These are phyloP conservation scores for Plasmodium vinckei DNA, from an alignment of 169 alveolate species.

Conservation along the genomic window DNA sequence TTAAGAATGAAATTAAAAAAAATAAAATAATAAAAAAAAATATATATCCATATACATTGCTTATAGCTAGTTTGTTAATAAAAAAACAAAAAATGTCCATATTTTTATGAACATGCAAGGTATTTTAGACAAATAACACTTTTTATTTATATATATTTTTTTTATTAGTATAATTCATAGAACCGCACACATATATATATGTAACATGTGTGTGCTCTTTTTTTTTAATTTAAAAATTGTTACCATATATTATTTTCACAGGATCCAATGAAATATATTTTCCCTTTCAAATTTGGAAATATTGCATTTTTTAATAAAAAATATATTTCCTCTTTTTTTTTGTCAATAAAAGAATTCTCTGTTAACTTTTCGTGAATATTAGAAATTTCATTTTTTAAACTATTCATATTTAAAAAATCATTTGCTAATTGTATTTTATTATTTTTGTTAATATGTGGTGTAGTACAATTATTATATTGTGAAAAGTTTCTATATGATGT, in stretches of 20 bases:
- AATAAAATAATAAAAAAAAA: background rate
- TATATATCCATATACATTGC: background rate
- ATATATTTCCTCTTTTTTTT: constrained; percentile 68
- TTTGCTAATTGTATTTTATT: constrained; percentile 26
- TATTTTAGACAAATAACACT: background rate
- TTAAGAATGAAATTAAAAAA: background rate
- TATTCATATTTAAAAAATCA: constrained; percentile 31
- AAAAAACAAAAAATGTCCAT: background rate
- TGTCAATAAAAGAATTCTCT: constrained; percentile 59
- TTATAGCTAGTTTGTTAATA: background rate
- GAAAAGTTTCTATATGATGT: constrained; percentile 8
- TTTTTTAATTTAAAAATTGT: background rate
- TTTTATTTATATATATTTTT: constrained; percentile 15
- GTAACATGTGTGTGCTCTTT: no score
- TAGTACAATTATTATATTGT: background rate
- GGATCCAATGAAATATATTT: constrained; percentile 66
- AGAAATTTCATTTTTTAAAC: constrained; percentile 54
- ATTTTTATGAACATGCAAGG: background rate
- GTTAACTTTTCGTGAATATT: constrained; percentile 54
- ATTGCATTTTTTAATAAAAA: constrained; percentile 56
- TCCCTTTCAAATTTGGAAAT: constrained; percentile 65
- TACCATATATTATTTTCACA: constrained; percentile 75
- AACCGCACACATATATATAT: no score
- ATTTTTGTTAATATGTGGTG: constrained; percentile 3
- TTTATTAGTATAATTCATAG: constrained; percentile 1